Evolutionary conservation across 805 yeast genomes (phyloP).

Genomic region (Scheffersomyces amazonensis): DNA sequence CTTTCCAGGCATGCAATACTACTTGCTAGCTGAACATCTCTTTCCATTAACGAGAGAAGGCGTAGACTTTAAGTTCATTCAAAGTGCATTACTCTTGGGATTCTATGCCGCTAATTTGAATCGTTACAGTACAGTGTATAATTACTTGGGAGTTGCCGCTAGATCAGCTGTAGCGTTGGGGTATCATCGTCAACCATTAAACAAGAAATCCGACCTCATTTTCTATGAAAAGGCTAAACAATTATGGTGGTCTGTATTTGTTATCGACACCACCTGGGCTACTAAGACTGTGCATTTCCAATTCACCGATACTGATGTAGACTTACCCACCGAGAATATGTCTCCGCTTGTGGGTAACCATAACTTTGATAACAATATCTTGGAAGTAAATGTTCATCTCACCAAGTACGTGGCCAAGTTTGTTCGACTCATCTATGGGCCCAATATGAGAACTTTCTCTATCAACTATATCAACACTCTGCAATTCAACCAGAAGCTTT

Average conservation of each 20-base stretch:
- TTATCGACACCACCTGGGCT: slow-evolving; percentile 39
- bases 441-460: slow-evolving; percentile 36
- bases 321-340: slow-evolving; percentile 34
- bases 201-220: slow-evolving; percentile 1
- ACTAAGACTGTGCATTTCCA: slow-evolving; percentile 39
- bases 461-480: slow-evolving; percentile 39
- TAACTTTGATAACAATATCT: slow-evolving; percentile 23
- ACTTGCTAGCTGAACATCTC: slow-evolving; percentile 27
- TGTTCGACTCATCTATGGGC: slow-evolving; percentile 35
- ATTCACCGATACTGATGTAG: slow-evolving; percentile 42
- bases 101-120: slow-evolving; percentile 35
- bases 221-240: slow-evolving; percentile 29
- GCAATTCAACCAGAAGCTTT: slow-evolving; percentile 34
- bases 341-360: slow-evolving; percentile 26
- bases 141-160: slow-evolving; percentile 38
- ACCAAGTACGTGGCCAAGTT: slow-evolving; percentile 36
- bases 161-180: slow-evolving; percentile 37
- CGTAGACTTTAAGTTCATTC: slow-evolving; percentile 29
- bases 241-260: slow-evolving; percentile 42
- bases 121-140: slow-evolving; percentile 36
- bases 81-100: slow-evolving; percentile 30
- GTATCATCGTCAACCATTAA: slow-evolving; percentile 28
- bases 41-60: slow-evolving; percentile 31
- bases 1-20: slow-evolving; percentile 33
- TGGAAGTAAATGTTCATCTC: slow-evolving; percentile 38